Evolutionary conservation across 140 eudicot genomes (phyloP), one percentile per base, ranked within the genome.

Genomic region (Cichorium intybus): DNA sequence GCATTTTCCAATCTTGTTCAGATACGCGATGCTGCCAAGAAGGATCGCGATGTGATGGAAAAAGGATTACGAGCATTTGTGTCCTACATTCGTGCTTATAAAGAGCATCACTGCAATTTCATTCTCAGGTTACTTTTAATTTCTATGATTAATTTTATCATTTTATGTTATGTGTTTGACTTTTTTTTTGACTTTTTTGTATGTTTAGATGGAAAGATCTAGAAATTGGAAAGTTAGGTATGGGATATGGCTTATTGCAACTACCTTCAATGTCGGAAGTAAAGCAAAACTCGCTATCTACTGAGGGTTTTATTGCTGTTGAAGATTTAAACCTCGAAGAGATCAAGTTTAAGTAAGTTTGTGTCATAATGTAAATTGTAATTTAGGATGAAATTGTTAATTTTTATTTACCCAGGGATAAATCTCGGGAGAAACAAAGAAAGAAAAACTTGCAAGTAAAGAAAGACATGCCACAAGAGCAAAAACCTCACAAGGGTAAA

Each of bases 1-100:
- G 10, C 5, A 27, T 7, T 64, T 11, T n/a, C n/a, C n/a, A n/a
- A n/a, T n/a, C n/a, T n/a, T 34, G 10, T 72, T 75, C 84, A 91
- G 97, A 45, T 91, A 57, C 88, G 97, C 51, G 65, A 77, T 55
- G 92, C 95, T 71, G 96, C 97, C 5, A 77, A 69, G 62, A 87
- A 79, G 52, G 97, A 91, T 50, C 97, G 97, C 46, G 97, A 85
- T 78, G 82, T 87, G 21, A 85, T 91, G 97, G 96, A 91, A 55
- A 91, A 91, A 74, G 97, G 97, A 24, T 71, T 87, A 61, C 72
- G 84, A 74, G 97, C 97, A 4, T 87, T 91, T 68, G 97, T 91
- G 1, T 91, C 97, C 26, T 91, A 80, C 58, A 71, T 91, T 17
- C 97, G 97, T 65, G 97, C 96, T 51, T 91, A 91, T 56, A 91